Evolutionary conservation across 2,329 filamentous ascomycete species (phyloP).

Genomic region (Trichoderma citrinoviride): DNA sequence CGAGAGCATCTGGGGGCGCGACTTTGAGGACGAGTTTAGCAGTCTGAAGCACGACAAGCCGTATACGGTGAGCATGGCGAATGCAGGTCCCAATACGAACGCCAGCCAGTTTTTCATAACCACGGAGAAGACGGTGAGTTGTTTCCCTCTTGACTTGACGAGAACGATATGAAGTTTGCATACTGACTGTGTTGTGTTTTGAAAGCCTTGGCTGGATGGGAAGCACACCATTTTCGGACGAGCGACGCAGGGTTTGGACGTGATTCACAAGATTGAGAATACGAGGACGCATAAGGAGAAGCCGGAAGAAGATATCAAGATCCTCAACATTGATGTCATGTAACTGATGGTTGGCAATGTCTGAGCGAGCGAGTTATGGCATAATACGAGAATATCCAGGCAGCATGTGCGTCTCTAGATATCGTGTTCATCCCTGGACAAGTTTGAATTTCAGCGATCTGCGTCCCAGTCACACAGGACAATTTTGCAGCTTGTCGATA

Average conservation of each 20-base stretch:
- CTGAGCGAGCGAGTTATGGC: not conserved
- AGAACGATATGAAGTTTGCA: not conserved
- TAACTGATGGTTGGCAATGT: slow-evolving; percentile 32
- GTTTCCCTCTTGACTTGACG: not conserved
- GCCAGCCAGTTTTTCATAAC: slow-evolving; percentile 98
- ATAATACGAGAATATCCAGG: no score
- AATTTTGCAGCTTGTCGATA: no score
- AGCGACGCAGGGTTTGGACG: slow-evolving; percentile 85
- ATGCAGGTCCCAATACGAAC: slow-evolving; percentile 92
- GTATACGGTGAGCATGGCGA: slow-evolving; percentile 96
- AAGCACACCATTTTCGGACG: slow-evolving; percentile 97
- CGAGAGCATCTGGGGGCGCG: slow-evolving; percentile 86
- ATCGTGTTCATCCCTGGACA: no score
- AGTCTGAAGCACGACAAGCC: slow-evolving; percentile 90
- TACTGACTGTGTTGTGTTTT: slow-evolving; percentile 10
- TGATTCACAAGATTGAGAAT: slow-evolving; percentile 95
- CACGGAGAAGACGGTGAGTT: slow-evolving; percentile 83
- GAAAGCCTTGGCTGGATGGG: slow-evolving; percentile 86
- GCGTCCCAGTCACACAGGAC: no score
- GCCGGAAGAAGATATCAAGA: slow-evolving; percentile 95
- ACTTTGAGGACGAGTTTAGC: slow-evolving; percentile 93
- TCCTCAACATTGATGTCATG: slow-evolving; percentile 75
- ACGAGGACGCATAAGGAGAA: slow-evolving; percentile 83
- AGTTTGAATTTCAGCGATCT: no score
- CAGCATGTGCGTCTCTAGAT: no score